phyloP scores from a whole-genome alignment of 1,284 basidiomycete genomes.

The Tilletia walkeri region DNA sequence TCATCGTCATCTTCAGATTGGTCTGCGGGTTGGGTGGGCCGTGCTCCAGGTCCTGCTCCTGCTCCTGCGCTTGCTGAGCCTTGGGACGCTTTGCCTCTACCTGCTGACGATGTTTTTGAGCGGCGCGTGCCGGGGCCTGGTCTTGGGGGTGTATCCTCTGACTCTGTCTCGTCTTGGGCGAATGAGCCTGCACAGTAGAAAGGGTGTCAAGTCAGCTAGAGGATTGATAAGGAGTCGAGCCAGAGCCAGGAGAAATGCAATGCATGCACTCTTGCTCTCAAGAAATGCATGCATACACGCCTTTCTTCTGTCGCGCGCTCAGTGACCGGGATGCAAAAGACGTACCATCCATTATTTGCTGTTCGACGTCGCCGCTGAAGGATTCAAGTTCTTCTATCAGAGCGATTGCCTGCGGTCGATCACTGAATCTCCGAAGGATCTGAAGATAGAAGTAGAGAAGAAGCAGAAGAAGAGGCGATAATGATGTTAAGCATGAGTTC shows the following conservation, averaged over 20 bases:
- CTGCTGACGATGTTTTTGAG: neutral
- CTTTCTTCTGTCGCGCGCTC: too few species aligned
- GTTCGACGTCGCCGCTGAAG: slow-evolving; percentile 69
- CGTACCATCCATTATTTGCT: slow-evolving; percentile 69
- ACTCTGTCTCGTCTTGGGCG: slow-evolving; percentile 3
- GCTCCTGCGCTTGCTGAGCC: neutral
- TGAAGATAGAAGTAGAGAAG: slow-evolving; percentile 48
- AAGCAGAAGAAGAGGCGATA: neutral
- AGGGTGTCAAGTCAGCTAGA: neutral
- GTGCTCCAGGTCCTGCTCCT: neutral
- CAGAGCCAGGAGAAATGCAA: too few species aligned
- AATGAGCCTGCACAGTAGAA: neutral
- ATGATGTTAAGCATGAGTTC: slow-evolving; percentile 6
- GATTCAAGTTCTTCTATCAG: slow-evolving; percentile 80
- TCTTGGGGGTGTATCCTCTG: slow-evolving; percentile 4
- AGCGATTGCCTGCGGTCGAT: slow-evolving; percentile 72
- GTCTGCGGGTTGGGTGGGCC: neutral
- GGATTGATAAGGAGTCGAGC: too few species aligned
- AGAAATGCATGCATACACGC: too few species aligned
- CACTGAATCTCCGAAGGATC: slow-evolving; percentile 78
- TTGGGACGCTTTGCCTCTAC: too few species aligned
- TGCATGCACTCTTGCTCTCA: too few species aligned
- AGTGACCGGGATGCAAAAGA: too few species aligned
- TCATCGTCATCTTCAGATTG: slow-evolving; percentile 9
- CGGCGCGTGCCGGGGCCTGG: neutral